Percentiles rank a stretch among this genome's conserved stretches.
phyloP scores from a whole-genome alignment of 805 yeast species.

The Wickerhamiella kurtzmanii region DNA sequence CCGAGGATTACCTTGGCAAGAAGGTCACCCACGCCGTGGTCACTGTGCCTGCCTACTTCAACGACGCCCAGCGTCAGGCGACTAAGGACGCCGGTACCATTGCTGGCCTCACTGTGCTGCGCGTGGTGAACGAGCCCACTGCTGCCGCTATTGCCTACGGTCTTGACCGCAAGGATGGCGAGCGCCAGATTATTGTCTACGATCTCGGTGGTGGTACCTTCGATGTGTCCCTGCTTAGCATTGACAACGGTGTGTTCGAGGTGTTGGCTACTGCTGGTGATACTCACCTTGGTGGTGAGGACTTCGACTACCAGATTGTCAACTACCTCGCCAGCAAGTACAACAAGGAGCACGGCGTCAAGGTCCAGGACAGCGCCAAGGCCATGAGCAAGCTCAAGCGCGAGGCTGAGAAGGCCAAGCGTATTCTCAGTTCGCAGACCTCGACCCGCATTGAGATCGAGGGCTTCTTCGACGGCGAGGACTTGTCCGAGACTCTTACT shows the following conservation, averaged over 20 bases:
- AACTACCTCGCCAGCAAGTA: conserved; percentile 70
- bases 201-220: conserved; percentile 98
- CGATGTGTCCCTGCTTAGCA: conserved; percentile 76
- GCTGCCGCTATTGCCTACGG: conserved; percentile 98
- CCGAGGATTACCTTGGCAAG: conserved; percentile 79
- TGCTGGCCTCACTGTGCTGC: conserved; percentile 77
- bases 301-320: conserved; percentile 79
- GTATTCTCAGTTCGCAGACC: conserved; percentile 89
- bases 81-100: conserved; percentile 87
- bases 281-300: conserved; percentile 96
- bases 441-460: conserved; percentile 94
- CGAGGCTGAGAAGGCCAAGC: conserved; percentile 96
- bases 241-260: conserved; percentile 86
- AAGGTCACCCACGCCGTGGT: conserved; percentile 82
- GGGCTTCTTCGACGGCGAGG: conserved; percentile 87
- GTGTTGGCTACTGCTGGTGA: conserved; percentile 93
- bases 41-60: conserved; percentile 87
- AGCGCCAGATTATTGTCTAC: conserved; percentile 80
- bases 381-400: conserved; percentile 90
- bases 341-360: conserved; percentile 86
- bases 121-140: conserved; percentile 89
- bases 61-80: conserved; percentile 90
- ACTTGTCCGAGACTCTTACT: conserved; percentile 86
- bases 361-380: conserved; percentile 65
- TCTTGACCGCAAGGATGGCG: conserved; percentile 62